Percentiles rank a stretch among this genome's conserved stretches.
phyloP scores from a whole-genome alignment of 208 protist genomes.

The Crithidia bombi region DNA sequence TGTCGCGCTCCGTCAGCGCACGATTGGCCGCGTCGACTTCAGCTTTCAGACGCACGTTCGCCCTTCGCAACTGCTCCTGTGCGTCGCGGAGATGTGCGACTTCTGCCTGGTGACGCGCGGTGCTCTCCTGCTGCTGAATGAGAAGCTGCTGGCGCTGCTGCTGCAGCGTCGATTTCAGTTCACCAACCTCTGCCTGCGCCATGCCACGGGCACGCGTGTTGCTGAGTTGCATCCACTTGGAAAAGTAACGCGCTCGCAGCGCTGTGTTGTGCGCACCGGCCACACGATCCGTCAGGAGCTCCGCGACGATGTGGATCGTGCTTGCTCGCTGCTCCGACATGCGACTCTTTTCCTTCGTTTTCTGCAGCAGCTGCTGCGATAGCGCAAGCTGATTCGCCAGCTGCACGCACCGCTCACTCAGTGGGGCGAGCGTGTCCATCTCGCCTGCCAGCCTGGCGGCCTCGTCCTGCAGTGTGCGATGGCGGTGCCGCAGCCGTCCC shows the following conservation, averaged over 20 bases:
- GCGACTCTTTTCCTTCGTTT: slow-evolving; percentile 9
- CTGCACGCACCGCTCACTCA: slow-evolving; percentile 38
- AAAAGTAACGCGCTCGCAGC: slow-evolving; percentile 24
- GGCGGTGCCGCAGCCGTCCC: slow-evolving; percentile 28
- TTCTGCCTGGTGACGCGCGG: slow-evolving; percentile 12
- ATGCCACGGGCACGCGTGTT: neutral
- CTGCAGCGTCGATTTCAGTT: slow-evolving; percentile 10
- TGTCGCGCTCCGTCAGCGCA: slow-evolving; percentile 18
- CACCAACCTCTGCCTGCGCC: neutral
- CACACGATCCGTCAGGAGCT: slow-evolving; percentile 27
- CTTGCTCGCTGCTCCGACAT: neutral
- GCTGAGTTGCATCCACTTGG: slow-evolving; percentile 22
- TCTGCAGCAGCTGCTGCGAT: slow-evolving; percentile 19
- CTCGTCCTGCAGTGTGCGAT: slow-evolving; percentile 22
- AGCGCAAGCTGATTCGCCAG: slow-evolving; percentile 31
- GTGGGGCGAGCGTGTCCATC: slow-evolving; percentile 33
- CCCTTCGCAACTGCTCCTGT: slow-evolving; percentile 18
- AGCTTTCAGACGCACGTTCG: slow-evolving; percentile 20
- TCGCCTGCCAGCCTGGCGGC: slow-evolving; percentile 18
- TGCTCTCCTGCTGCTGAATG: slow-evolving; percentile 12
- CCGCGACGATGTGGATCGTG: neutral
- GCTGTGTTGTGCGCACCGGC: neutral
- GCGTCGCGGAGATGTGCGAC: slow-evolving; percentile 11
- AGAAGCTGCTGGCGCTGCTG: slow-evolving; percentile 17
- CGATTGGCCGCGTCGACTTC: slow-evolving; percentile 18